Percentiles rank a stretch among this genome's conserved stretches.
phyloP scores from a whole-genome alignment of 495 filamentous ascomycete genomes.

The Rostrohypoxylon terebratum region DNA sequence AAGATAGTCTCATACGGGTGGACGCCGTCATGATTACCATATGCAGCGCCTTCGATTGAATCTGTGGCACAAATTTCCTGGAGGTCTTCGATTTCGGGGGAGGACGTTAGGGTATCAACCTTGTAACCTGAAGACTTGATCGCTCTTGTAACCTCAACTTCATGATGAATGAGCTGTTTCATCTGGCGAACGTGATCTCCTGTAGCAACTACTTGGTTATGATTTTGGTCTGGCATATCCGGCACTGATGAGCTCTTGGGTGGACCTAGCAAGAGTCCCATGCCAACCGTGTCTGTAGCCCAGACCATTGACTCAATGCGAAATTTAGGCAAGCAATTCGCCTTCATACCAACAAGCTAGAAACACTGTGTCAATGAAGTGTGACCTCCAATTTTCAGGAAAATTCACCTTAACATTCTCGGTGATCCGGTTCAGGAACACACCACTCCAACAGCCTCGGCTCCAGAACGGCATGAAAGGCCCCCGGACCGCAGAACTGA shows the following conservation, averaged over 20 bases:
- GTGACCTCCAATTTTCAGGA: neutral
- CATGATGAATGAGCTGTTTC: conserved; percentile 39
- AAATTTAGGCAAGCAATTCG: conserved; percentile 45
- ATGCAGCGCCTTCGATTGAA: conserved; percentile 26
- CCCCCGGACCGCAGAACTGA: conserved; percentile 51
- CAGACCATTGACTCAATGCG: conserved; percentile 55
- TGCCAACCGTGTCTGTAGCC: conserved; percentile 52
- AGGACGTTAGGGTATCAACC: conserved; percentile 48
- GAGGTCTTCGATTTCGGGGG: conserved; percentile 25
- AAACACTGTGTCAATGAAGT: neutral
- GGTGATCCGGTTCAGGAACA: conserved; percentile 45
- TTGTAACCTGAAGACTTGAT: conserved; percentile 49
- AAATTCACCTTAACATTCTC: conserved; percentile 48
- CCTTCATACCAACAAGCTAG: conserved; percentile 51
- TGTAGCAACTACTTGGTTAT: conserved; percentile 31
- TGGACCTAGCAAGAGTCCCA: conserved; percentile 47
- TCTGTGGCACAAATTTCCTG: conserved; percentile 18
- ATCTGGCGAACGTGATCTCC: conserved; percentile 36
- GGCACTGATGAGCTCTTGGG: conserved; percentile 10
- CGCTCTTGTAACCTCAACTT: conserved; percentile 44
- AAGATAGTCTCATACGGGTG: conserved; percentile 55
- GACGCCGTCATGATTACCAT: conserved; percentile 33
- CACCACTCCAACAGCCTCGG: conserved; percentile 50
- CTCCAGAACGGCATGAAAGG: conserved; percentile 52
- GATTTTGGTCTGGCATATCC: conserved; percentile 10